Conservation (phyloP, 345 rosid species). For the Populus euphratica region DNA sequence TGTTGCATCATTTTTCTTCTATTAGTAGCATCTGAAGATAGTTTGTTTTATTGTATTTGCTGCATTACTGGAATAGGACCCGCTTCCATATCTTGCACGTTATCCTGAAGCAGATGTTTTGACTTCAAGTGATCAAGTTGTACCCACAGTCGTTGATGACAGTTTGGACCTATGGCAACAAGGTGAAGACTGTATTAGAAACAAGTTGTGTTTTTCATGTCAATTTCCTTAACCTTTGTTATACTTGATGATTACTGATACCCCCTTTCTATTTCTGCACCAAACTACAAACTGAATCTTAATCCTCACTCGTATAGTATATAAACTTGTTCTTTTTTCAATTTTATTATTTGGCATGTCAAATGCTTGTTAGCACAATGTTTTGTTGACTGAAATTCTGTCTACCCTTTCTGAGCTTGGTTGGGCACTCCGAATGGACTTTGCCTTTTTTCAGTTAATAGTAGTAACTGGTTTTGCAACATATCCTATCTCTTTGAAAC, state of each 20-base stretch:
- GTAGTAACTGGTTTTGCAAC: neutral
- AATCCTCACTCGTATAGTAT: neutral
- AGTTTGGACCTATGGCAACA: slow-evolving; percentile 93
- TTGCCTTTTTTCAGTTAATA: neutral
- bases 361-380: neutral
- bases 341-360: neutral
- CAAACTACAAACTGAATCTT: neutral
- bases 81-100: slow-evolving; percentile 89
- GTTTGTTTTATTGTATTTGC: slow-evolving; percentile 15
- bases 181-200: slow-evolving; percentile 44
- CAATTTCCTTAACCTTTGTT: neutral
- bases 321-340: neutral
- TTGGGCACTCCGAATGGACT: neutral
- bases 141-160: slow-evolving; percentile 90
- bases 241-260: too few relatives aligned
- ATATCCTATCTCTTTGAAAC: neutral
- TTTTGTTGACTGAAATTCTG: neutral
- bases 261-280: neutral
- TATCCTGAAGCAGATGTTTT: slow-evolving; percentile 92
- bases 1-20: neutral
- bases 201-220: neutral
- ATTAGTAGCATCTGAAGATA: neutral
- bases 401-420: neutral
- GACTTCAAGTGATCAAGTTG: slow-evolving; percentile 94
- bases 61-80: slow-evolving; percentile 57